These are phyloP conservation scores for Anaeramoeba flamelloides DNA, from an alignment of 78 protist genomes.

Conservation along the genomic window DNA sequence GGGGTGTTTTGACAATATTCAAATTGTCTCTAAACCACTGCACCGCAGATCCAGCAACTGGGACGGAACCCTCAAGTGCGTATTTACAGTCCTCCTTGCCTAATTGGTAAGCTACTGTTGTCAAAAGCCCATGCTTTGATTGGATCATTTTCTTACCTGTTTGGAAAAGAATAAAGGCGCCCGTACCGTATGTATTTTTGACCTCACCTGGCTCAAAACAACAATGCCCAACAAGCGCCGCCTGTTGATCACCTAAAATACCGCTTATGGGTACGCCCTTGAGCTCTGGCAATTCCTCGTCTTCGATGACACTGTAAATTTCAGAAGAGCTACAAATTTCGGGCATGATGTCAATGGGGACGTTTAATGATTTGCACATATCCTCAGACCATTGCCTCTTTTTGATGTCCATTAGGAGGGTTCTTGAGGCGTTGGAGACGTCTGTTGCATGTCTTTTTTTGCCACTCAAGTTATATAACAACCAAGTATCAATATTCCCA, in stretches of 20 bases:
- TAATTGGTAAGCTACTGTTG: slow-evolving; percentile 76
- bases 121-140: slow-evolving; percentile 67
- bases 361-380: slow-evolving; percentile 21
- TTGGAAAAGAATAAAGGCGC: slow-evolving; percentile 80
- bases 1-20: not conserved
- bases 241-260: slow-evolving; percentile 89
- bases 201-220: slow-evolving; percentile 61
- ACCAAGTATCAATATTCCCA: slow-evolving; percentile 92
- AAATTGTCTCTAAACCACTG: slow-evolving; percentile 31
- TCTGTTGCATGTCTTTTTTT: slow-evolving; percentile 64
- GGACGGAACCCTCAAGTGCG: slow-evolving; percentile 67
- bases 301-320: slow-evolving; percentile 5
- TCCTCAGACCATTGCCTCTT: slow-evolving; percentile 59
- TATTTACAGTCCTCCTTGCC: slow-evolving; percentile 33
- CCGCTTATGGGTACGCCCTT: slow-evolving; percentile 22
- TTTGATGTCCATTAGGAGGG: slow-evolving; percentile 76
- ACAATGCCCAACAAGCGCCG: slow-evolving; percentile 84
- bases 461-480: slow-evolving; percentile 71
- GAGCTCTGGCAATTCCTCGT: not conserved
- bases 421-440: slow-evolving; percentile 88
- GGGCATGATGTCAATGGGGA: slow-evolving; percentile 15
- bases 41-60: slow-evolving; percentile 65
- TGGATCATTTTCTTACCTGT: slow-evolving; percentile 48
- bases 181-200: slow-evolving; percentile 91
- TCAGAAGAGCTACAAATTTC: slow-evolving; percentile 6